Conservation (phyloP, 1,139 yeast species). For the Sugiyamaella paludigena region DNA sequence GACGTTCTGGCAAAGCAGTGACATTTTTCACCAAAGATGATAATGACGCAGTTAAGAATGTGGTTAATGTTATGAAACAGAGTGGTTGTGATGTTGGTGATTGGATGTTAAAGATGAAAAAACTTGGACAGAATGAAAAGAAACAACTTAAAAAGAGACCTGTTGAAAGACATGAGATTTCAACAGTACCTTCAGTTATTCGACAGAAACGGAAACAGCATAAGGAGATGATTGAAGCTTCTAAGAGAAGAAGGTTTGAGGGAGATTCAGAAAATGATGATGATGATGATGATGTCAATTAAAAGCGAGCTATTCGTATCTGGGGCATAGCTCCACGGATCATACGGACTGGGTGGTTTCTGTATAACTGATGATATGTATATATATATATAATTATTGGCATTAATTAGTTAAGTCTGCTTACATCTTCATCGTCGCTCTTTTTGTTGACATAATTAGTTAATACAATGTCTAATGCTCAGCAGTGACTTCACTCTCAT, state of each 20-base stretch:
- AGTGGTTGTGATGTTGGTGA: conserved; percentile 71
- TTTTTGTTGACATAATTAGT: background rate
- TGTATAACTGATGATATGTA: background rate
- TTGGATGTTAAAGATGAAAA: conserved; percentile 82
- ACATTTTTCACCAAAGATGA: conserved; percentile 95
- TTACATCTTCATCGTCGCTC: background rate
- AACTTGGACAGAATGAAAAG: conserved; percentile 66
- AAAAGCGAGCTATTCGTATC: too few relatives aligned
- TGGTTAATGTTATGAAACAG: conserved; percentile 91
- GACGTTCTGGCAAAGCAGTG: conserved; percentile 78
- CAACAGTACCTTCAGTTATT: conserved; percentile 78
- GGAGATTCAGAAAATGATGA: conserved; percentile 12
- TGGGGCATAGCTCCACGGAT: background rate
- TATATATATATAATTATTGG: background rate
- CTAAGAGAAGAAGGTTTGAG: conserved; percentile 58
- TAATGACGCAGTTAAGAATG: conserved; percentile 68
- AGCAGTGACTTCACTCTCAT: conserved; percentile 2
- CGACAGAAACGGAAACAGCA: conserved; percentile 62
- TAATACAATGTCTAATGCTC: conserved; percentile 10
- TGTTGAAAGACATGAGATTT: conserved; percentile 67
- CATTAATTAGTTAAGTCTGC: background rate
- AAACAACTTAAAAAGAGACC: conserved; percentile 59
- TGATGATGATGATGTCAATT: too few relatives aligned
- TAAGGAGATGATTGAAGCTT: conserved; percentile 74
- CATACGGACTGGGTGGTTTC: too few relatives aligned